Evolutionary conservation across 192 early-diverging fungal species (phyloP).

Genomic region (Kappamyces sp.): DNA sequence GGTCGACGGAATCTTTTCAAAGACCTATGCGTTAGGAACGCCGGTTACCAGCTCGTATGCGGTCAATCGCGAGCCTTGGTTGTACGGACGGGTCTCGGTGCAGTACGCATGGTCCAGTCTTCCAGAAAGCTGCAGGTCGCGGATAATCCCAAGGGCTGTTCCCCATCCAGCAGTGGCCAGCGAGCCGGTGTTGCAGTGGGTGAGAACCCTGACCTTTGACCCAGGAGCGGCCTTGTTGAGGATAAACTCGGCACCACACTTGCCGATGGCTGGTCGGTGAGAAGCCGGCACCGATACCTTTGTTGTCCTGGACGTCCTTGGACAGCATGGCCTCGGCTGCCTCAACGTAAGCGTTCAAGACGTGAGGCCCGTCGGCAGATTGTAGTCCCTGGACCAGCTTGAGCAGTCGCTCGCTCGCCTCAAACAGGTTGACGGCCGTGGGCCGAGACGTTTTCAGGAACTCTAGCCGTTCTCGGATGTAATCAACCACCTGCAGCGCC

Average conservation of each 20-base stretch:
- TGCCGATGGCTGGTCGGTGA: constrained; percentile 29
- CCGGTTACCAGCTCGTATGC: constrained; percentile 73
- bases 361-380: constrained; percentile 1
- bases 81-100: constrained; percentile 97
- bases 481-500: constrained; percentile 33
- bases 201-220: constrained; percentile 57
- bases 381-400: neutral
- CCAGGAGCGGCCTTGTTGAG: constrained; percentile 28
- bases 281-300: constrained; percentile 45
- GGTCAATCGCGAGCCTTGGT: constrained; percentile 92
- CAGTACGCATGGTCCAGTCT: constrained; percentile 76
- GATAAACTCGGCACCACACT: constrained; percentile 70
- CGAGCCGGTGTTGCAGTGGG: constrained; percentile 92
- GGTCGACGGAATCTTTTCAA: constrained; percentile 87
- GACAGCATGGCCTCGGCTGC: constrained; percentile 79
- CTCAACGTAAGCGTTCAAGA: constrained; percentile 28
- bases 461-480: constrained; percentile 56
- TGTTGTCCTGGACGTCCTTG: constrained; percentile 81
- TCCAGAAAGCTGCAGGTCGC: constrained; percentile 54
- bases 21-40: constrained; percentile 20
- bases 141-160: constrained; percentile 91
- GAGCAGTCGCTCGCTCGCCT: constrained; percentile 56
- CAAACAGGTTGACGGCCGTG: constrained; percentile 95
- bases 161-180: constrained; percentile 69
- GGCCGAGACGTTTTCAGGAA: constrained; percentile 82